Base-by-base conservation (phyloP, 2,329 filamentous ascomycete genomes). In the Alternaria viburni region DNA sequence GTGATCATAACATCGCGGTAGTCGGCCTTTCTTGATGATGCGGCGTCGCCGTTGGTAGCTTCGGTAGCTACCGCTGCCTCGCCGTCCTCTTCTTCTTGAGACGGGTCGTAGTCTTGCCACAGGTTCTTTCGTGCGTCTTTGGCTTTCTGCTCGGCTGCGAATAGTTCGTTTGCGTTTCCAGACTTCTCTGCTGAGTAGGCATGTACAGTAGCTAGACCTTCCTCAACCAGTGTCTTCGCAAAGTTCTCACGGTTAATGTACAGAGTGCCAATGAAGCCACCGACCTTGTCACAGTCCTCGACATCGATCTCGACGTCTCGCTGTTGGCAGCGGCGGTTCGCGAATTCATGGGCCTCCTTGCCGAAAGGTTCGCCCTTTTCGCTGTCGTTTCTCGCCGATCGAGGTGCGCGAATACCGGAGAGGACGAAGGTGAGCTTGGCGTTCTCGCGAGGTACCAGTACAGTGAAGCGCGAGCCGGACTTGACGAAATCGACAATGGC, bases 401-500 rank as follows among this genome's bases (percentile, higher is more conserved):
- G 89, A 15, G 96, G 96, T 13, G 93, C 93, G 63, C 93, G 92
- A 70, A 99, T 96, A 51, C 96, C 95, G 57, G 92, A 95, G 51
- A 99, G 88, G 5, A 99, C 94, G 77, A 99, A 90, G 2, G 95
- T 99, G 64, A 99, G 86, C 84, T 97, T 98, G 76, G 95, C 90
- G 74, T 93, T 93, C 78, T 99, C 96, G 36, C 94, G 91, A 50
- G 96, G 95, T 52, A 99, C 89, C 10, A 99, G 85, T 36, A 99
- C 86, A 25, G 93, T 97, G 81, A 98, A 99, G 70, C 96, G 89
- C 44, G 94, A 97, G 28, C 92, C 96, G n/a, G 93, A 92, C 83
- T 98, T 97, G 84, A 97, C 96, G 80, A 96, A 99, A 80, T 99
- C 96, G 45, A 99, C 93, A 71, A 99, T 86, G 11, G 92, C 96